Evolutionary conservation across 169 alveolate species (phyloP).

Genomic region (Prorocentrum cordatum): DNA sequence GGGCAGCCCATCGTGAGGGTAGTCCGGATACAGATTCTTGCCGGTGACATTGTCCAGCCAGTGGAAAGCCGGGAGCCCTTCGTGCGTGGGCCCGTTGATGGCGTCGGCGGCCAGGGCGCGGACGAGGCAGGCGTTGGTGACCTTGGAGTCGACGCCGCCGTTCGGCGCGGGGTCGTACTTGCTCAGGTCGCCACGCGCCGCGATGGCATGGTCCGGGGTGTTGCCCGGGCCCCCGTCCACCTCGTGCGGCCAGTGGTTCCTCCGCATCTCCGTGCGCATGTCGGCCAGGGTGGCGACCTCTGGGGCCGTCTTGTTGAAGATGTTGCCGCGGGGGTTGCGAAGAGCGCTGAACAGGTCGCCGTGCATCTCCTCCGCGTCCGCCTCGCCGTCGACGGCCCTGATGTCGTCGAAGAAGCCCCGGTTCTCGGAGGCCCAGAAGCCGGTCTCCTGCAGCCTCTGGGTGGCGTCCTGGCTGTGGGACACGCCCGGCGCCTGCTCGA

Average conservation of each 20-base stretch:
- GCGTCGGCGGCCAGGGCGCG: neutral
- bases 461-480: neutral
- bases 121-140: neutral
- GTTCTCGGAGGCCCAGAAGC: neutral
- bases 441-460: neutral
- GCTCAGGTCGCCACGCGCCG: neutral
- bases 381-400: neutral
- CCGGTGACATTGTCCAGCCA: neutral
- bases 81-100: neutral
- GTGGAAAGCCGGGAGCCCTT: neutral
- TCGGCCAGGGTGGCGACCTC: neutral
- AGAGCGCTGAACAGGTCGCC: neutral
- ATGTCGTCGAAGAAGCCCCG: neutral
- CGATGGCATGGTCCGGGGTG: slow-evolving; percentile 1
- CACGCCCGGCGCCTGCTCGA: neutral
- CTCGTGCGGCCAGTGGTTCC: neutral
- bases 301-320: neutral
- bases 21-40: neutral
- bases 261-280: neutral
- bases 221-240: neutral
- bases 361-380: neutral
- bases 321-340: neutral
- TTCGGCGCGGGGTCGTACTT: neutral
- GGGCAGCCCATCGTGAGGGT: neutral
- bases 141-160: neutral